phyloP scores from a whole-genome alignment of 2,329 filamentous ascomycete species.

The Trichoderma sp. region DNA sequence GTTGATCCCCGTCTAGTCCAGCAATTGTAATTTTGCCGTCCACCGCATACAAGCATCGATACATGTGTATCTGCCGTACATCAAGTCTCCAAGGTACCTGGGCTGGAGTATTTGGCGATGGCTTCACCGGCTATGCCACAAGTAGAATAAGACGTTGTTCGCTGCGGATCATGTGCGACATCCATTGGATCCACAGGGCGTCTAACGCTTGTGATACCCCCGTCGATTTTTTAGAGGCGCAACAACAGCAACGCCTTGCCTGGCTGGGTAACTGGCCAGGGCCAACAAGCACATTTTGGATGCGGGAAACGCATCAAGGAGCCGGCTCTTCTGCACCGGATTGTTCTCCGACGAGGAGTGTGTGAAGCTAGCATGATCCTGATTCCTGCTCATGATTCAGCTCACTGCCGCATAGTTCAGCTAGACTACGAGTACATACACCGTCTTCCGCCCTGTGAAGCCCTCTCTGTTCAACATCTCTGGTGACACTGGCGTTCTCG shows the following conservation, averaged over 20 bases:
- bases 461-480: neutral
- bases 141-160: slow-evolving; percentile 27
- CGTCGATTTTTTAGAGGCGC: slow-evolving; percentile 19
- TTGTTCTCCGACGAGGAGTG: neutral
- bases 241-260: slow-evolving; percentile 15
- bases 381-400: neutral
- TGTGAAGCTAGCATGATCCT: neutral
- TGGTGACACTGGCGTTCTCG: slow-evolving; percentile 4
- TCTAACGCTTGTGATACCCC: slow-evolving; percentile 30
- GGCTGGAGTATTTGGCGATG: neutral
- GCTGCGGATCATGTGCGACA: slow-evolving; percentile 34
- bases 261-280: slow-evolving; percentile 6
- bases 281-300: slow-evolving; percentile 24
- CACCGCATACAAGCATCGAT: neutral
- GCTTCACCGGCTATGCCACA: slow-evolving; percentile 25
- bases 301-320: slow-evolving; percentile 1
- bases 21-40: neutral
- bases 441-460: neutral
- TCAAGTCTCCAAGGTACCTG: neutral
- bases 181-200: slow-evolving; percentile 32
- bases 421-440: neutral
- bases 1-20: neutral
- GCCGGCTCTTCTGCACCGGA: neutral
- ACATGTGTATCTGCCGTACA: neutral
- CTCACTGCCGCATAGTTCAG: neutral